Evolutionary conservation across 345 rosid genomes (phyloP), one percentile per base, ranked within the genome.

Genomic region (Euphorbia tirucalli): DNA sequence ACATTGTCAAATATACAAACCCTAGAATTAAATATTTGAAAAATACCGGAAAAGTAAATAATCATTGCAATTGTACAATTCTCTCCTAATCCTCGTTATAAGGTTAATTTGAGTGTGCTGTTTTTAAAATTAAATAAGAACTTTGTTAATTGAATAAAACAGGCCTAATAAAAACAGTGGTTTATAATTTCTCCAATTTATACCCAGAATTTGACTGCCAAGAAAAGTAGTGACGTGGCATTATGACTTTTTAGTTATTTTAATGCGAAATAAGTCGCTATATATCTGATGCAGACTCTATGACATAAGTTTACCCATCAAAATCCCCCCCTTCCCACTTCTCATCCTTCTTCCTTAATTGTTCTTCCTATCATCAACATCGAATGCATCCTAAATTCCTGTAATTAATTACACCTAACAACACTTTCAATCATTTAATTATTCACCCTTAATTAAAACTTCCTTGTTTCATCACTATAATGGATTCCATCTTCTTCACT

Each of bases 401-500:
- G 7, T 32, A 48, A 31, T 59, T 16, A 46, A 3, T n/a, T n/a
- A n/a, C n/a, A 14, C 24, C 57, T 11, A 52, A 52, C 24, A 19
- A 43, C 21, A 1, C 0, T 8, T 55, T 63, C 9, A 64, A 64
- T 37, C 22, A 5, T 62, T 31, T 62, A 27, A 5, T 35, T 14
- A 32, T 35, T n/a, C 54, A 10, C 69, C 27, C 21, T n/a, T n/a
- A n/a, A n/a, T 5, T 43, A 8, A 54, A 57, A 15, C 59, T 46
- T 35, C 11, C 13, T 21, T 32, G 11, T 61, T 31, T 4, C 6
- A 32, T 46, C 68, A 52, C 61, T 41, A 31, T 14, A 52, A 84
- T 85, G 86, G 70, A 77, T 76, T 63, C 24, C 6, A 1, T 30
- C 27, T 55, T 75, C 76, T 67, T 63, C 22, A 21, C 52, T 41